Evolutionary conservation across 176 grass and related monocot species (phyloP), one percentile per base, ranked within the genome.

Genomic region (Paspalum notatum): DNA sequence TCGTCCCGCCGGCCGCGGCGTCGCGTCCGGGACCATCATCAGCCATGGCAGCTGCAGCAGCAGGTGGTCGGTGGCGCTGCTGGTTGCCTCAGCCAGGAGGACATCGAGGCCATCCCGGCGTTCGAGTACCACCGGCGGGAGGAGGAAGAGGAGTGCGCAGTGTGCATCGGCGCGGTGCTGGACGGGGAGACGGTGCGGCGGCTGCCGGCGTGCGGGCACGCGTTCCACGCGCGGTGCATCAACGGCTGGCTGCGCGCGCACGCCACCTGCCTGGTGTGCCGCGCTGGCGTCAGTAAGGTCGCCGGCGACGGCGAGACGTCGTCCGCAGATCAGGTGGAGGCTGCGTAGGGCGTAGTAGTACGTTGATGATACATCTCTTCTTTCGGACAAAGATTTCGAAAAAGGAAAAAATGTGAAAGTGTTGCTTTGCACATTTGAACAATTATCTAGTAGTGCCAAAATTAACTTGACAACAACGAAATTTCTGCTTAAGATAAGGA

Each of bases 221-320:
- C 37, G 63, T 92, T 92, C 74, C 90, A 92, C 63, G 62, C 70
- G 21, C 67, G 22, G 24, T 92, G 90, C 82, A 54, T 92, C 40
- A 77, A 83, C 53, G 75, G 76, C 42, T 92, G 90, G 90, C 80
- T 91, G 10, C 52, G 73, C 6, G 67, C 43, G 66, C 76, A 83
- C 65, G 71, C 86, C 5, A 88, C 85, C 6, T 91, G 90, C 47
- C 86, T 83, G 50, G 66, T 92, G n/a, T 92, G 90, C 59, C 82
- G 90, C 22, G 76, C 76, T 25, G 62, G 38, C 50, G 72, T 60
- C 44, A 45, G 50, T 8, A 63, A 76, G 25, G 38, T 37, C 76
- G 52, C 12, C 16, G 45, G 2, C 24, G 14, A 5, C 51, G 66
- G 4, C 10, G 4, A 39, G 66, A 10, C 41, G 0, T 1, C 37